A percentile compares a stretch with the other conserved stretches of the same genome.
Evolutionary conservation across 1,139 yeast species (phyloP).

Genomic region (Lodderomyces parapsilosis): DNA sequence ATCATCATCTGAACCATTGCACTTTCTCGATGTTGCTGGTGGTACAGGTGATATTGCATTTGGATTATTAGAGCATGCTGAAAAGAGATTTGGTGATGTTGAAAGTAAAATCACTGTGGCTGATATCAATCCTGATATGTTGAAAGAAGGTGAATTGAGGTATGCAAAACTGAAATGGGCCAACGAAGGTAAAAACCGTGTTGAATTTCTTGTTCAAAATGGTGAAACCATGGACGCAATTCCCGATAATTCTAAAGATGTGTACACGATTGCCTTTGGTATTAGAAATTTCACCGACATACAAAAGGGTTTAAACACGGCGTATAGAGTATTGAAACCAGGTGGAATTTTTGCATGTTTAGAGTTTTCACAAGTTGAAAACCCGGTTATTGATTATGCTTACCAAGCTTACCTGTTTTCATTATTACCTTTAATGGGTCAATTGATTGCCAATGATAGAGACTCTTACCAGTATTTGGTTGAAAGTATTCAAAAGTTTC

Average conservation of each 20-base stretch:
- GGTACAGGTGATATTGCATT: constrained; percentile 99
- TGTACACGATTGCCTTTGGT: constrained; percentile 96
- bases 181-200: constrained; percentile 52
- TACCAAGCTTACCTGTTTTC: constrained; percentile 90
- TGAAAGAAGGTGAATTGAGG: constrained; percentile 85
- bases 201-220: constrained; percentile 82
- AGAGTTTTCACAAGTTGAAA: constrained; percentile 90
- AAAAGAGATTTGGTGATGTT: constrained; percentile 70
- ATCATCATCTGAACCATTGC: constrained; percentile 72
- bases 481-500: constrained; percentile 89
- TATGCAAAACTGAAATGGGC: constrained; percentile 52
- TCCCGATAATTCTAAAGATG: constrained; percentile 85
- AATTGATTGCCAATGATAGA: constrained; percentile 88
- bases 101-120: constrained; percentile 84
- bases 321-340: constrained; percentile 86
- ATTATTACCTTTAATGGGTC: constrained; percentile 91
- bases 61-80: constrained; percentile 90
- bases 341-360: constrained; percentile 98
- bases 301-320: constrained; percentile 90
- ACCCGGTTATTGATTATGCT: constrained; percentile 66
- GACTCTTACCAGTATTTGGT: constrained; percentile 95
- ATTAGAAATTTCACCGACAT: constrained; percentile 94
- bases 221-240: constrained; percentile 88
- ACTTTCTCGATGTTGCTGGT: constrained; percentile 95
- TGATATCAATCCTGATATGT: constrained; percentile 95